phyloP scores from a whole-genome alignment of 2,329 filamentous ascomycete genomes.

The Monilinia polystroma region DNA sequence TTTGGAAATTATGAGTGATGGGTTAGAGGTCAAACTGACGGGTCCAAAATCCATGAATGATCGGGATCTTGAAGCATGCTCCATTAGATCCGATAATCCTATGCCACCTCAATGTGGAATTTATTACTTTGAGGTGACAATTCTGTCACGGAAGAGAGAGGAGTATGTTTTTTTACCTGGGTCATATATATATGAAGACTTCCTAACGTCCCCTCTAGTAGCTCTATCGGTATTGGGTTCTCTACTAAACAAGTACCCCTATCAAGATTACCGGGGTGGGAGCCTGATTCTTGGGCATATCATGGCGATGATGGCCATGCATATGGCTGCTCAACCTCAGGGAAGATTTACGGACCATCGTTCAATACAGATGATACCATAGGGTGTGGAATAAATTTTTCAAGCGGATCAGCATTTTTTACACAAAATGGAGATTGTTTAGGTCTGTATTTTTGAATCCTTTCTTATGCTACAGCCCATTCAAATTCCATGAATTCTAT shows the following conservation, averaged over 20 bases:
- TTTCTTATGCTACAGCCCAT: neutral
- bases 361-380: conserved; percentile 59
- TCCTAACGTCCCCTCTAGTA: conserved; percentile 43
- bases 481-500: neutral
- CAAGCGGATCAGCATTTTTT: conserved; percentile 64
- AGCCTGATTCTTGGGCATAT: conserved; percentile 66
- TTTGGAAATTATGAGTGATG: conserved; percentile 73
- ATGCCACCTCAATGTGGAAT: conserved; percentile 91
- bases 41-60: conserved; percentile 49
- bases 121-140: conserved; percentile 83
- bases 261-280: conserved; percentile 63
- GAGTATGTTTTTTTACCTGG: conserved; percentile 48
- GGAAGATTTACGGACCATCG: conserved; percentile 56
- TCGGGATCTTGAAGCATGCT: conserved; percentile 71
- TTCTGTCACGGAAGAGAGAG: conserved; percentile 66
- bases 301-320: conserved; percentile 67
- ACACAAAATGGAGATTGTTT: conserved; percentile 62
- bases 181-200: conserved; percentile 9
- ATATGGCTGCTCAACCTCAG: conserved; percentile 56
- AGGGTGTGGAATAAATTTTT: conserved; percentile 66
- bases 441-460: conserved; percentile 44
- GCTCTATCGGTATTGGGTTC: conserved; percentile 63
- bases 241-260: conserved; percentile 54
- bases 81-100: conserved; percentile 77
- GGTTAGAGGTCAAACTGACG: conserved; percentile 66